A percentile compares a stretch with the other conserved stretches of the same genome.
Evolutionary conservation across 1,284 basidiomycete species (phyloP).

Genomic region (Mycocalia duriaeana): DNA sequence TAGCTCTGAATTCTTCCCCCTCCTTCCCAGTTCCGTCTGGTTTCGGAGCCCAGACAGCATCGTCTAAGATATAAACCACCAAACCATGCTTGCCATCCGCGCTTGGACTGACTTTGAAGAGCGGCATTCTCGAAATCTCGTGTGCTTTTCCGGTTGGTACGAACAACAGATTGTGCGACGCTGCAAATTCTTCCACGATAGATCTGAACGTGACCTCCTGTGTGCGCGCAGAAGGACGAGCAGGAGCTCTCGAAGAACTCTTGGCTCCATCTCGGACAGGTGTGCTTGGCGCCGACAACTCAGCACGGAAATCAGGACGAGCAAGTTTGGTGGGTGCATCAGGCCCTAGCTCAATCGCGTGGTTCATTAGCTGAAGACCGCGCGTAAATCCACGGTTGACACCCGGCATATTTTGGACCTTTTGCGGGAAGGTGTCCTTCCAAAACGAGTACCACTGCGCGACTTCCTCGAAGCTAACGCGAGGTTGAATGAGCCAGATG

Average conservation of each 20-base stretch:
- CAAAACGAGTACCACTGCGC: conserved; percentile 89
- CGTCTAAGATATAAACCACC: conserved; percentile 80
- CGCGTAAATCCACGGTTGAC: conserved; percentile 78
- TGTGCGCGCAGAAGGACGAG: conserved; percentile 43
- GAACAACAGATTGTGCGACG: conserved; percentile 82
- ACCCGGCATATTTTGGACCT: conserved; percentile 57
- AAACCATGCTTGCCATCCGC: conserved; percentile 83
- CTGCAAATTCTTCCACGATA: conserved; percentile 85
- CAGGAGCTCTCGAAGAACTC: conserved; percentile 18
- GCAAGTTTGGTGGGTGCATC: conserved; percentile 63
- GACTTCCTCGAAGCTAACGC: conserved; percentile 84
- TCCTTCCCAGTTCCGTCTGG: conserved; percentile 35
- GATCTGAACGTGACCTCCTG: conserved; percentile 85
- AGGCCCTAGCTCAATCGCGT: conserved; percentile 79
- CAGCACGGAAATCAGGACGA: conserved; percentile 56
- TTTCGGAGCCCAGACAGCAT: conserved; percentile 77
- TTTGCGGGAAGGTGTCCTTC: conserved; percentile 76
- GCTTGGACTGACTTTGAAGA: conserved; percentile 77
- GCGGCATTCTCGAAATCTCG: conserved; percentile 76
- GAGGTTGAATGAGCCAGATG: conserved; percentile 84
- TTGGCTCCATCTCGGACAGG: conserved; percentile 23
- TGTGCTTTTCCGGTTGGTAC: conserved; percentile 82
- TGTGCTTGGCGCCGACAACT: conserved; percentile 26
- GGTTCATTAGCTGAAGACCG: conserved; percentile 89
- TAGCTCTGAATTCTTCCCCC: conserved; percentile 61